Evolutionary conservation across 768 basidiomycete species (phyloP).

Genomic region (Tephrocybe sp.): DNA sequence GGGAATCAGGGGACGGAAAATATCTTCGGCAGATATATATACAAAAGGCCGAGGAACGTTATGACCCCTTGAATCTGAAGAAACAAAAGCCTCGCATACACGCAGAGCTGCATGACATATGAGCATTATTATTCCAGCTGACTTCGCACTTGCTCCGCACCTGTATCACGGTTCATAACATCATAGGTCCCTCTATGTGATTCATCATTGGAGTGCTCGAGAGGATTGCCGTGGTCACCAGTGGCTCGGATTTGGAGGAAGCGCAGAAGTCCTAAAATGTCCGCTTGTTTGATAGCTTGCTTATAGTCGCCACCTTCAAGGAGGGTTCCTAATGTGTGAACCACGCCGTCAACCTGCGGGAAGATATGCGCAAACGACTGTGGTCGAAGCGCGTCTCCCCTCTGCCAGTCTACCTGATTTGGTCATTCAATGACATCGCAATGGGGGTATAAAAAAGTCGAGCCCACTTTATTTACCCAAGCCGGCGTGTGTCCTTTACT

Average conservation of each 20-base stretch:
- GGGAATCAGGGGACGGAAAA: slow-evolving; percentile 84
- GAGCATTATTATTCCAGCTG: neutral
- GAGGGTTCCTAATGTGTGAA: slow-evolving; percentile 92
- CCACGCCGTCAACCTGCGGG: slow-evolving; percentile 67
- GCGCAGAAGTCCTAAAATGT: slow-evolving; percentile 49
- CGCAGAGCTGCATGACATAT: slow-evolving; percentile 49
- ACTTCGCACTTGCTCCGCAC: slow-evolving; percentile 40
- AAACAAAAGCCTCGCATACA: slow-evolving; percentile 75
- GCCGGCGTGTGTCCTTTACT: slow-evolving; percentile 88
- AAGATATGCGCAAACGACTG: slow-evolving; percentile 70
- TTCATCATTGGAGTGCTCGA: slow-evolving; percentile 40
- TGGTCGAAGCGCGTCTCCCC: slow-evolving; percentile 79
- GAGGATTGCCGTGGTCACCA: slow-evolving; percentile 52
- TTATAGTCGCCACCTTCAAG: slow-evolving; percentile 85
- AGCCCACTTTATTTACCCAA: slow-evolving; percentile 73
- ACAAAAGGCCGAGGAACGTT: slow-evolving; percentile 68
- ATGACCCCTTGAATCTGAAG: slow-evolving; percentile 32
- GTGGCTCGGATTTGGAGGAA: slow-evolving; percentile 36
- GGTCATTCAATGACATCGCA: slow-evolving; percentile 3
- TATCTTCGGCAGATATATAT: slow-evolving; percentile 93
- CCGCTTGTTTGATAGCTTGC: slow-evolving; percentile 55
- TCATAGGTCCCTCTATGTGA: slow-evolving; percentile 60
- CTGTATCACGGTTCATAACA: slow-evolving; percentile 83
- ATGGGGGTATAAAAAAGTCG: slow-evolving; percentile 9
- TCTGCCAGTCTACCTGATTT: slow-evolving; percentile 81